These are phyloP conservation scores for Cicer pinnatifidum DNA, from an alignment of 306 rosid genomes.

Conservation along the genomic window DNA sequence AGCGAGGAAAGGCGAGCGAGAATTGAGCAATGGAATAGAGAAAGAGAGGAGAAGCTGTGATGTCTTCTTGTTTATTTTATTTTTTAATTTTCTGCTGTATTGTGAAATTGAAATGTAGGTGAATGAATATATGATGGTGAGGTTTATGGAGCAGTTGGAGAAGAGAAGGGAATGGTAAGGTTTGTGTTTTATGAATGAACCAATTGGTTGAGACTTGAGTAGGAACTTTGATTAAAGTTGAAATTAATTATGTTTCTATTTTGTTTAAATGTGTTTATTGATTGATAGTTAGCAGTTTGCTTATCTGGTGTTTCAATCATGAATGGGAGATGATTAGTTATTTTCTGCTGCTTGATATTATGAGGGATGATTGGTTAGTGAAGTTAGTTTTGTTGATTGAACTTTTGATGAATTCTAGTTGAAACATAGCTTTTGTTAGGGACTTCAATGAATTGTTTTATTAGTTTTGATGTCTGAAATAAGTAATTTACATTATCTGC, in stretches of 20 bases:
- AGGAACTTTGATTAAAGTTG: background rate
- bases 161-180: slow-evolving; percentile 11
- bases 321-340: background rate
- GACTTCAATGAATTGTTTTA: slow-evolving; percentile 1
- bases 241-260: slow-evolving; percentile 16
- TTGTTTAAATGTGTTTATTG: slow-evolving; percentile 13
- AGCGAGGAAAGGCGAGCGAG: slow-evolving; percentile 80
- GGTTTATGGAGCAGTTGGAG: background rate
- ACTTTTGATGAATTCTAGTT: background rate
- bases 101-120: background rate
- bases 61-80: background rate
- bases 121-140: background rate
- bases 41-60: slow-evolving; percentile 61
- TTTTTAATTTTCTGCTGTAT: background rate
- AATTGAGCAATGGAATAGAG: slow-evolving; percentile 79
- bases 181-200: slow-evolving; percentile 10
- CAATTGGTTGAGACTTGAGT: background rate
- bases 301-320: background rate
- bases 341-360: background rate
- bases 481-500: slow-evolving; percentile 5
- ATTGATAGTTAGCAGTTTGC: background rate
- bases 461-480: background rate
- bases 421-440: background rate
- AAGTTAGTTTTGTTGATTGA: slow-evolving; percentile 21
- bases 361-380: slow-evolving; percentile 5